A percentile compares a stretch with the other conserved stretches of the same genome.
phyloP scores from a whole-genome alignment of 768 basidiomycete species.

The Pleurotus platypus region DNA sequence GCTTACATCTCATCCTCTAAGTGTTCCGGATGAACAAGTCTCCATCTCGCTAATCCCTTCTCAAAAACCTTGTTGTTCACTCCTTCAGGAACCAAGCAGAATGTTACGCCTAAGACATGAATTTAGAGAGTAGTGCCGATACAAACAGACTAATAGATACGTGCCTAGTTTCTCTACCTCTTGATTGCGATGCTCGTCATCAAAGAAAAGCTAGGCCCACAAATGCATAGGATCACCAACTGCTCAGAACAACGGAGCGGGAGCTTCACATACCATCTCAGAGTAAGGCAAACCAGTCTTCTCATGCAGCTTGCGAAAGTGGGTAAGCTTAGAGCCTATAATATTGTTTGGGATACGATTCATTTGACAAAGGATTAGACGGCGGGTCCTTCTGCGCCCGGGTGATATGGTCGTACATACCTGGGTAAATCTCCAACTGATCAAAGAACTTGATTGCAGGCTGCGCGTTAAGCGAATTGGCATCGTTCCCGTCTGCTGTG shows the following conservation, averaged over 20 bases:
- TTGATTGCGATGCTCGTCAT: constrained; percentile 62
- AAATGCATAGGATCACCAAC: too few relatives aligned
- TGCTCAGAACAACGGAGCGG: too few relatives aligned
- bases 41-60: constrained; percentile 71
- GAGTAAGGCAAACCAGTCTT: constrained; percentile 75
- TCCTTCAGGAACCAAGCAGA: constrained; percentile 66
- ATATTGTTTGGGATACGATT: not conserved
- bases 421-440: constrained; percentile 73
- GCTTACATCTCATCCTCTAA: too few relatives aligned
- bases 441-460: constrained; percentile 64
- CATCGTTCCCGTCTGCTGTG: too few relatives aligned
- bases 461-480: constrained; percentile 23
- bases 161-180: constrained; percentile 61
- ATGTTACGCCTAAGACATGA: constrained; percentile 66
- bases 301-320: constrained; percentile 72
- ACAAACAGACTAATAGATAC: constrained; percentile 7
- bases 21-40: constrained; percentile 17
- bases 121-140: not conserved
- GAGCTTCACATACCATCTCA: constrained; percentile 70
- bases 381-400: not conserved
- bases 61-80: constrained; percentile 61
- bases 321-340: constrained; percentile 73
- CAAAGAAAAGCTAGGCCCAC: constrained; percentile 55
- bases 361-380: not conserved
- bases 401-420: constrained; percentile 19